phyloP scores from a whole-genome alignment of 2,329 filamentous ascomycete genomes.

The Cladosporium cucumerinum region DNA sequence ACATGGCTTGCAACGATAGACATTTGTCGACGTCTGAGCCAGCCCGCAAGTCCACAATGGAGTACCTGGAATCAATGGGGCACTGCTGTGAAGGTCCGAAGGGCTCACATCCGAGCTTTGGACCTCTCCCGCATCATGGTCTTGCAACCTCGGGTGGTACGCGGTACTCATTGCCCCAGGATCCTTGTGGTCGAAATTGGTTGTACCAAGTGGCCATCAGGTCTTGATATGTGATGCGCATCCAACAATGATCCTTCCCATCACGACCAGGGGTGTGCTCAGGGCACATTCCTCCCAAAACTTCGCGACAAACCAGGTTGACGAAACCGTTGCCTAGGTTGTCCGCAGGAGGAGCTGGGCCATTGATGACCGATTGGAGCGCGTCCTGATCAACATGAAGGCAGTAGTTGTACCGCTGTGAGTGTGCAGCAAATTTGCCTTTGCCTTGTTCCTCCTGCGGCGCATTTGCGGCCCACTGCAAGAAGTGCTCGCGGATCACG shows the following conservation, averaged over 20 bases:
- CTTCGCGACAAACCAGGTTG: conserved; percentile 6
- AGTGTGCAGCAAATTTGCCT: background rate
- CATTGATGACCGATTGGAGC: conserved; percentile 17
- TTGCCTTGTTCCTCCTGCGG: conserved; percentile 17
- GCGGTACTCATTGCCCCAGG: conserved; percentile 11
- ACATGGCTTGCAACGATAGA: background rate
- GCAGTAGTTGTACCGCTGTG: conserved; percentile 20
- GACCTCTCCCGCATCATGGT: background rate
- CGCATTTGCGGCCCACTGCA: conserved; percentile 8
- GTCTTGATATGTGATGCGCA: conserved; percentile 14
- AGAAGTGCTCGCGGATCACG: conserved; percentile 19
- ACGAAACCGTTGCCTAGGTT: conserved; percentile 4
- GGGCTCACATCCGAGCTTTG: background rate
- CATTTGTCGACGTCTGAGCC: background rate
- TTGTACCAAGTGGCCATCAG: conserved; percentile 14
- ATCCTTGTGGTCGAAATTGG: conserved; percentile 4
- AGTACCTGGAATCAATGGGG: background rate
- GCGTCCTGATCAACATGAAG: conserved; percentile 20
- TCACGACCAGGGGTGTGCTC: conserved; percentile 10
- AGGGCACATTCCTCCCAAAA: conserved; percentile 3
- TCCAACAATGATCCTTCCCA: conserved; percentile 12
- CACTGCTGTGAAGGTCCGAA: background rate
- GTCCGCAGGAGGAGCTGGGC: conserved; percentile 4
- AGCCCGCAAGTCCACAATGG: background rate
- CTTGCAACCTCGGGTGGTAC: conserved; percentile 13